phyloP scores from a whole-genome alignment of 2,329 filamentous ascomycete genomes.

The Nigrograna mackinnonii region DNA sequence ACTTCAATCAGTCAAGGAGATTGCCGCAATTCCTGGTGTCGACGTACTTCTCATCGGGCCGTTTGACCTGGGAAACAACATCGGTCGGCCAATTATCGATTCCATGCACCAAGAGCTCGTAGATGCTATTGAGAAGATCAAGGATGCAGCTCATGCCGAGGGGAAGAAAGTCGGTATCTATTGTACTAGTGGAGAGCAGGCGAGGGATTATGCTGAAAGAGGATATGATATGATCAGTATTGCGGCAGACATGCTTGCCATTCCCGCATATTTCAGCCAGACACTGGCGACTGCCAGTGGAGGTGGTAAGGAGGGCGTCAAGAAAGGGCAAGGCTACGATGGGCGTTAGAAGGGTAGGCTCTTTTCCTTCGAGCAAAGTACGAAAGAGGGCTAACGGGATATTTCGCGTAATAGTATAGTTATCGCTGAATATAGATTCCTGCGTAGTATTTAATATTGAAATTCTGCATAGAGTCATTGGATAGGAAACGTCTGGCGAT shows the following conservation, averaged over 20 bases:
- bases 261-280: conserved; percentile 45
- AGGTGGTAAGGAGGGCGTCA: conserved; percentile 10
- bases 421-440: too few relatives aligned
- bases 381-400: too few relatives aligned
- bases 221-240: conserved; percentile 59
- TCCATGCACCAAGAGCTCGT: conserved; percentile 55
- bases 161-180: conserved; percentile 61
- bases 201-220: conserved; percentile 54
- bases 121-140: conserved; percentile 55
- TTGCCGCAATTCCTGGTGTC: conserved; percentile 56
- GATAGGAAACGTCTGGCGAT: too few relatives aligned
- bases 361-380: too few relatives aligned
- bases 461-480: too few relatives aligned
- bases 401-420: too few relatives aligned
- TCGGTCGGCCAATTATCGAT: conserved; percentile 55
- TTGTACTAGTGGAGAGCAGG: conserved; percentile 55
- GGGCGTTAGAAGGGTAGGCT: too few relatives aligned
- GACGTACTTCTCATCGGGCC: conserved; percentile 59
- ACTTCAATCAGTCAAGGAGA: conserved; percentile 46
- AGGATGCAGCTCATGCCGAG: conserved; percentile 53
- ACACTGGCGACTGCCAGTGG: conserved; percentile 37
- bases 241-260: conserved; percentile 50
- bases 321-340: conserved; percentile 15
- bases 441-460: too few relatives aligned
- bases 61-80: conserved; percentile 62